These are phyloP conservation scores for Epichloe festucae DNA, from an alignment of 2,329 filamentous ascomycete species.

Conservation along the genomic window DNA sequence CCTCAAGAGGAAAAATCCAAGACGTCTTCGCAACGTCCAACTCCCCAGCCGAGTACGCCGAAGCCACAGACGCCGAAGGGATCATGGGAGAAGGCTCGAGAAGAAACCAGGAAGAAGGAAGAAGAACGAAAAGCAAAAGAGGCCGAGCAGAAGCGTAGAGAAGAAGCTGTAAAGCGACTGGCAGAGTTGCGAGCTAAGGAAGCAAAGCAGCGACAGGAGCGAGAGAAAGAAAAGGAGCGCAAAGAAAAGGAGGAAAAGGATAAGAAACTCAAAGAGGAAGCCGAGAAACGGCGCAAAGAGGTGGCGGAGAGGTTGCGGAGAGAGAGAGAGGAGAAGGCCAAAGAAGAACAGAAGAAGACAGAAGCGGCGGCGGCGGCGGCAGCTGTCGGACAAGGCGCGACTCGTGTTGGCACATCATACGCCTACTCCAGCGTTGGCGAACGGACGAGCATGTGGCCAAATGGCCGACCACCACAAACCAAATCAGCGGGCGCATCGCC, in stretches of 20 bases:
- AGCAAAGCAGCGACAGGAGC: conserved; percentile 31
- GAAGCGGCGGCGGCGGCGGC: conserved; percentile 21
- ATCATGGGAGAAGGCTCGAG: conserved; percentile 56
- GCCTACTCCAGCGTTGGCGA: conserved; percentile 54
- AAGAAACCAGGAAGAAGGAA: conserved; percentile 50
- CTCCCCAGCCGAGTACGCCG: conserved; percentile 11
- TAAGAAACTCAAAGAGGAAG: conserved; percentile 24
- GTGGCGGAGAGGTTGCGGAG: conserved; percentile 13
- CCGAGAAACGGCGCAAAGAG: conserved; percentile 18
- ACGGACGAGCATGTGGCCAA: conserved; percentile 57
- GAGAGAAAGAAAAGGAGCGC: conserved; percentile 26
- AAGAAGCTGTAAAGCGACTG: conserved; percentile 39
- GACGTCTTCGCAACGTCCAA: conserved; percentile 9
- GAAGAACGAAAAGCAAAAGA: conserved; percentile 50
- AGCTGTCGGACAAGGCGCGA: conserved; percentile 16
- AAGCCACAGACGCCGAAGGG: conserved; percentile 25
- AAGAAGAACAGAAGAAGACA: conserved; percentile 30
- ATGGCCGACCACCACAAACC: conserved; percentile 28
- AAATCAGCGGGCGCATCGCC: conserved; percentile 17
- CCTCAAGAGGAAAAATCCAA: conserved; percentile 10
- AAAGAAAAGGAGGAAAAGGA: conserved; percentile 23
- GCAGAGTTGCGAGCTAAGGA: conserved; percentile 45
- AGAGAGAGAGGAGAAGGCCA: conserved; percentile 18
- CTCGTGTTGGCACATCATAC: conserved; percentile 40
- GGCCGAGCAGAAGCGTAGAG: conserved; percentile 46